Evolutionary conservation across 495 filamentous ascomycete genomes (phyloP).

Genomic region (Aspergillus ostianus): DNA sequence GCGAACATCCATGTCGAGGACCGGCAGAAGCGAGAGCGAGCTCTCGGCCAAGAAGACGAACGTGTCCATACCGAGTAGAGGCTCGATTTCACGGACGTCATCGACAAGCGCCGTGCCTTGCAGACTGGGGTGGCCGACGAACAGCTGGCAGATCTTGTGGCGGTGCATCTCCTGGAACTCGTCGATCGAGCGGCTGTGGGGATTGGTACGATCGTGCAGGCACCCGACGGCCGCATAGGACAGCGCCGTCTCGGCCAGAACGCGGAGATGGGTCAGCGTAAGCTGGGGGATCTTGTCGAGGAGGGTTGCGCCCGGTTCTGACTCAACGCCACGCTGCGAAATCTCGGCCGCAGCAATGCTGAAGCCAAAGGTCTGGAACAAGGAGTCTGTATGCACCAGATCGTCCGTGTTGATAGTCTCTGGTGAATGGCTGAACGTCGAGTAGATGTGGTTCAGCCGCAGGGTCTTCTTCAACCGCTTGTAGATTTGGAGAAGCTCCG

Average conservation of each 20-base stretch:
- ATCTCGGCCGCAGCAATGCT: constrained; percentile 94
- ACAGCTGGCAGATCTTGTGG: constrained; percentile 74
- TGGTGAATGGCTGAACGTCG: constrained; percentile 44
- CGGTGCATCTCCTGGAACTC: constrained; percentile 71
- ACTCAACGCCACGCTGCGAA: constrained; percentile 80
- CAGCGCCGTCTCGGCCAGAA: constrained; percentile 82
- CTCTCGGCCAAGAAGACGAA: constrained; percentile 86
- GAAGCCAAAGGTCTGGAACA: constrained; percentile 74
- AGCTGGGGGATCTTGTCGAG: constrained; percentile 83
- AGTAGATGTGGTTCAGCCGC: constrained; percentile 62
- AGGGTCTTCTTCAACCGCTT: constrained; percentile 77
- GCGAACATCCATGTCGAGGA: constrained; percentile 70
- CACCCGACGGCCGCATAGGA: constrained; percentile 81
- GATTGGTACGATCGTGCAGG: constrained; percentile 49
- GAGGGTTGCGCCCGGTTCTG: constrained; percentile 70
- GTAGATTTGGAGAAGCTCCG: constrained; percentile 80
- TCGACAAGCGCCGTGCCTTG: constrained; percentile 36
- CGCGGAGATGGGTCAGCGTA: constrained; percentile 80
- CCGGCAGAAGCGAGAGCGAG: constrained; percentile 67
- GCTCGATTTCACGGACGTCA: constrained; percentile 52
- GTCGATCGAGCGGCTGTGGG: constrained; percentile 55
- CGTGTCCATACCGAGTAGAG: constrained; percentile 73
- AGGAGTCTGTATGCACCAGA: constrained; percentile 61
- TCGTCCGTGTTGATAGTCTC: constrained; percentile 44
- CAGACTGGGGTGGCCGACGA: constrained; percentile 56